Evolutionary conservation across 176 grass and related monocot species (phyloP).

Genomic region (Paspalum vaginatum): DNA sequence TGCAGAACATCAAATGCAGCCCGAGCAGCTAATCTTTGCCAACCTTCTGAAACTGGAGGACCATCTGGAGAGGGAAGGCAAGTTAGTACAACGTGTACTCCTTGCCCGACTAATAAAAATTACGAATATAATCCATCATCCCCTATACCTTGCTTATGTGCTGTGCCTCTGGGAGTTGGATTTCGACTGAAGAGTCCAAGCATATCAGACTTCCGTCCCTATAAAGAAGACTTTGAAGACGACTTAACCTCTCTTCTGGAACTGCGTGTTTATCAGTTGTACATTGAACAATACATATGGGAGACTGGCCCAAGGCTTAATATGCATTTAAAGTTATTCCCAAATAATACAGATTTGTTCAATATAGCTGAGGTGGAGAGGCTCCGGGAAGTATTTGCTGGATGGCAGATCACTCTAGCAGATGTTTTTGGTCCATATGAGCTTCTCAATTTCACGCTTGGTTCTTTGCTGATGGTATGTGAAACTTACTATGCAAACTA

Average conservation of each 20-base stretch:
- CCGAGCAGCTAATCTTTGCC: slow-evolving; percentile 53
- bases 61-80: slow-evolving; percentile 44
- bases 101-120: slow-evolving; percentile 52
- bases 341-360: slow-evolving; percentile 68
- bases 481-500: slow-evolving; percentile 35
- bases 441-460: slow-evolving; percentile 83
- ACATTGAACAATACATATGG: slow-evolving; percentile 73
- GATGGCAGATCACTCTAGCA: slow-evolving; percentile 81
- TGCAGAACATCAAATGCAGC: slow-evolving; percentile 57
- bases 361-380: slow-evolving; percentile 54
- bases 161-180: slow-evolving; percentile 73
- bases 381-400: slow-evolving; percentile 54
- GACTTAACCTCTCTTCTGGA: slow-evolving; percentile 48
- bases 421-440: slow-evolving; percentile 93
- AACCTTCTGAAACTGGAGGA: slow-evolving; percentile 31
- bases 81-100: slow-evolving; percentile 35
- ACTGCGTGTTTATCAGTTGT: slow-evolving; percentile 61
- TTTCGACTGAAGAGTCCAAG: slow-evolving; percentile 88
- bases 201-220: slow-evolving; percentile 73
- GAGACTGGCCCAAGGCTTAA: slow-evolving; percentile 73
- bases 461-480: slow-evolving; percentile 65
- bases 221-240: slow-evolving; percentile 65
- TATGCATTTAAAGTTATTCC: slow-evolving; percentile 83
- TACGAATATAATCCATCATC: slow-evolving; percentile 79
- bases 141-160: slow-evolving; percentile 64